Percentiles rank a stretch among this genome's conserved stretches.
Evolutionary conservation across 2,329 filamentous ascomycete species (phyloP).

Genomic region (Fusarium drepaniforme): DNA sequence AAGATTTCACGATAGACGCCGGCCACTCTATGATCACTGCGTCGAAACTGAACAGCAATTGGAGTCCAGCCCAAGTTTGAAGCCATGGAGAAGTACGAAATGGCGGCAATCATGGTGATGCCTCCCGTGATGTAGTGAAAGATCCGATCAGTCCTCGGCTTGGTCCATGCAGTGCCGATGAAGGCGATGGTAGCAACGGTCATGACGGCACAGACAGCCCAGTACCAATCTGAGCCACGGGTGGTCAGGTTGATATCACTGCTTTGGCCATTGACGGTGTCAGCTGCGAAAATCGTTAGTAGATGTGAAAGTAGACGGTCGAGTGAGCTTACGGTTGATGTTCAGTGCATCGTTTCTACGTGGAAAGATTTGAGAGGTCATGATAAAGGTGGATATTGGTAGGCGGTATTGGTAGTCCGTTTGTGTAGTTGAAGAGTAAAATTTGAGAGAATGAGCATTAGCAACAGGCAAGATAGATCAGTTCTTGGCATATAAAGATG

Average conservation of each 20-base stretch:
- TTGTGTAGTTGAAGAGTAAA: not conserved
- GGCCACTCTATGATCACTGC: constrained; percentile 53
- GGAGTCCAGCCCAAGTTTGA: constrained; percentile 61
- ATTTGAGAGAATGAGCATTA: not conserved
- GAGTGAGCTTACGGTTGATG: constrained; percentile 15
- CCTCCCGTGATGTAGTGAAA: constrained; percentile 68
- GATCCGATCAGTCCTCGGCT: constrained; percentile 65
- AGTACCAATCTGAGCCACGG: constrained; percentile 73
- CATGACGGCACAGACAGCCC: constrained; percentile 72
- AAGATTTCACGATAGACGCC: constrained; percentile 69
- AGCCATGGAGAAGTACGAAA: constrained; percentile 65
- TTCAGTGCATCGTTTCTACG: constrained; percentile 20
- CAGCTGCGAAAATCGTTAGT: not conserved
- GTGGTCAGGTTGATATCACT: constrained; percentile 69
- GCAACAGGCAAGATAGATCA: not conserved
- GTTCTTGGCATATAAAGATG: not conserved
- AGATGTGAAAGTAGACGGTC: accelerated
- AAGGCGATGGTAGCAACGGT: constrained; percentile 64
- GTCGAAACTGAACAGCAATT: constrained; percentile 65
- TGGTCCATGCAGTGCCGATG: constrained; percentile 63
- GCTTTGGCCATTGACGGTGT: constrained; percentile 17
- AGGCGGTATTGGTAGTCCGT: not conserved
- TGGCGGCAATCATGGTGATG: constrained; percentile 61
- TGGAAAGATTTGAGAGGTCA: constrained; percentile 4
- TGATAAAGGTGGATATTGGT: not conserved